Percentiles rank a stretch among this genome's conserved stretches.
Evolutionary conservation across 768 basidiomycete genomes (phyloP).

Genomic region (Neoboletus brunneissimus): DNA sequence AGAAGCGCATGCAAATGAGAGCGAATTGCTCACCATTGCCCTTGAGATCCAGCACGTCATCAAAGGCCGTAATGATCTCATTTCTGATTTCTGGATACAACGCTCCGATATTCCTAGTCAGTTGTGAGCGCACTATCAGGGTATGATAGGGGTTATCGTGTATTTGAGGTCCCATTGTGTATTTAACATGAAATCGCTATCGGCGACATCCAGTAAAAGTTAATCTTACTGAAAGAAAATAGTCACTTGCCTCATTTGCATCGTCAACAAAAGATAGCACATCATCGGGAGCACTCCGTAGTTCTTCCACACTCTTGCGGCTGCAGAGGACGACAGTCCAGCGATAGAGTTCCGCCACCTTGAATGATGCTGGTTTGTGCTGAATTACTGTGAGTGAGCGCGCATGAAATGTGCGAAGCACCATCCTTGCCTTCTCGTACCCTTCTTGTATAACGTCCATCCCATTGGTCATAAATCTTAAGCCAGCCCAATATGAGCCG

Average conservation of each 20-base stretch:
- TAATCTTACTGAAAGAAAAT: not conserved
- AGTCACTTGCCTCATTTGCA: not conserved
- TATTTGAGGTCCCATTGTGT: not conserved
- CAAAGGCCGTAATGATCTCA: not conserved
- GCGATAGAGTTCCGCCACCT: not conserved
- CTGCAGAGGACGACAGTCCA: not conserved
- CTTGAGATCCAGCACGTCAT: not conserved
- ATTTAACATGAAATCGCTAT: not conserved
- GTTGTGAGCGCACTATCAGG: not conserved
- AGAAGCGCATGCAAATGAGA: not conserved
- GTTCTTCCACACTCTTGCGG: not conserved
- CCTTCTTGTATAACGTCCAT: constrained; percentile 31
- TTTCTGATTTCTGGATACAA: not conserved
- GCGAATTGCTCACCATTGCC: not conserved
- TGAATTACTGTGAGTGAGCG: not conserved
- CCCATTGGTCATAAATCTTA: constrained; percentile 16
- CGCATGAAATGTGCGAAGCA: not conserved
- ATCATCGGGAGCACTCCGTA: not conserved
- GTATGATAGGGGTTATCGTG: not conserved
- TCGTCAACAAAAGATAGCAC: not conserved
- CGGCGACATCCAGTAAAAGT: not conserved
- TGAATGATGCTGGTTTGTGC: not conserved
- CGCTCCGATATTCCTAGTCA: not conserved
- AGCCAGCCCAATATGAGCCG: constrained; percentile 25
- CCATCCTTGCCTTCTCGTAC: constrained; percentile 25